Evolutionary conservation across 768 basidiomycete species (phyloP), one percentile per base, ranked within the genome.

Genomic region (Russula emetica): DNA sequence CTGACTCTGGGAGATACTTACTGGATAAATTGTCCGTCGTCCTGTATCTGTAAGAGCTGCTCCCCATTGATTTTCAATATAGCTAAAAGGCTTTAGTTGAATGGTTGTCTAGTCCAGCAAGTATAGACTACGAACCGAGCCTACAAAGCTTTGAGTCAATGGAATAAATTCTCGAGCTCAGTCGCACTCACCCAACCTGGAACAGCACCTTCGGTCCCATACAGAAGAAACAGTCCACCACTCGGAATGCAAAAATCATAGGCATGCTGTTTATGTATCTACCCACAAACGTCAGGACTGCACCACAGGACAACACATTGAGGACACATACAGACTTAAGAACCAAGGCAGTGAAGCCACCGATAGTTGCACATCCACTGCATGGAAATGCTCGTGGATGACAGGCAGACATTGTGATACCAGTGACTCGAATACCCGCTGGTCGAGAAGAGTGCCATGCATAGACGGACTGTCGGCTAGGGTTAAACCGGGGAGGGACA

Each of bases 201-300:
- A 99, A 99, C 47, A 99, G 77, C 1, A 99, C 97, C 70, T 96
- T 98, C 0, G 95, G 93, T 0, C 97, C 97, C 96, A 99, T 98
- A 69, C 94, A 94, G 77, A 98, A 88, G 79, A 98, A 95, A 73
- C 95, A 98, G 73, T 98, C 95, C 2, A 95, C 93, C 71, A 97
- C 92, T 36, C 97, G 85, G 79, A 97, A 99, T 0, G 96, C 96
- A 71, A 98, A 99, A 47, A 99, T 86, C 84, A 98, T 89, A 1
- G 94, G 92, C 92, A 94, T 93, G 72, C 88, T 92, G 75, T 94
- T 94, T 72, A 94, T 93, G 71, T 83, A 93, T 71, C 91, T 88
- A 55, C n/a, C n/a, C 7, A 24, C 26, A 22, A 38, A 56, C 34
- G 66, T 60, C 40, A 47, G 50, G 22, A 26, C 55, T n/a, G 62